Conservation (phyloP, 208 protist genomes). For the Phytomonas francai region DNA sequence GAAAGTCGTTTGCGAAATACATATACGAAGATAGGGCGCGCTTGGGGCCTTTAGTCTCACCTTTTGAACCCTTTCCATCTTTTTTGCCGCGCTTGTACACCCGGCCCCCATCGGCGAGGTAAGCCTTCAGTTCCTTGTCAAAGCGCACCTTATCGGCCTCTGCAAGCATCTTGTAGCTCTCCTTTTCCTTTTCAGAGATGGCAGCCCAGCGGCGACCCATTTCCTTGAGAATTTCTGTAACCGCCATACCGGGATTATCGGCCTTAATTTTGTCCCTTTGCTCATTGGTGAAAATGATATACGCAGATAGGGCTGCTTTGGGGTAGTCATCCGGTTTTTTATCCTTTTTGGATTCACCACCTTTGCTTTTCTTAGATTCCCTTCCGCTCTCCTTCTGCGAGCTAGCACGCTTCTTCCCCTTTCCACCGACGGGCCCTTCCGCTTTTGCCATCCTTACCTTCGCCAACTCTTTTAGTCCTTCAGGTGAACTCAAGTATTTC, state of each 20-base stretch:
- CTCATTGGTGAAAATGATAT: slow-evolving; percentile 73
- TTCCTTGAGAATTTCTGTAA: slow-evolving; percentile 57
- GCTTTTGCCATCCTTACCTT: slow-evolving; percentile 41
- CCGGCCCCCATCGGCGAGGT: slow-evolving; percentile 45
- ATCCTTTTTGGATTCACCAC: slow-evolving; percentile 27
- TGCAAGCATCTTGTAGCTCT: slow-evolving; percentile 56
- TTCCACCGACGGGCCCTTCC: slow-evolving; percentile 18
- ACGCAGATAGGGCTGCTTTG: slow-evolving; percentile 64
- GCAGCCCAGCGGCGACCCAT: slow-evolving; percentile 60
- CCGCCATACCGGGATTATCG: slow-evolving; percentile 58
- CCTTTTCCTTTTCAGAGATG: slow-evolving; percentile 56
- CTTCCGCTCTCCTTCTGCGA: slow-evolving; percentile 1
- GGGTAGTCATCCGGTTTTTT: slow-evolving; percentile 83
- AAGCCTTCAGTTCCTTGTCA: slow-evolving; percentile 67
- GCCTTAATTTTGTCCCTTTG: slow-evolving; percentile 59
- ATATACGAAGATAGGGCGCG: slow-evolving; percentile 69
- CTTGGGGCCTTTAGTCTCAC: slow-evolving; percentile 78
- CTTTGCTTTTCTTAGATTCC: slow-evolving; percentile 18
- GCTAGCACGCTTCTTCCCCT: slow-evolving; percentile 7
- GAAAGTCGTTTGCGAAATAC: slow-evolving; percentile 70
- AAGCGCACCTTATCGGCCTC: slow-evolving; percentile 78
- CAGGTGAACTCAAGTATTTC: slow-evolving; percentile 42
- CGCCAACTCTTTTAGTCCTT: slow-evolving; percentile 62
- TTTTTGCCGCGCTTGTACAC: slow-evolving; percentile 46
- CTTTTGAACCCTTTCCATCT: slow-evolving; percentile 24